Percentiles rank a stretch among this genome's conserved stretches.
These are phyloP conservation scores for Tulasnella sp. DNA, from an alignment of 768 basidiomycete genomes.

Conservation along the genomic window DNA sequence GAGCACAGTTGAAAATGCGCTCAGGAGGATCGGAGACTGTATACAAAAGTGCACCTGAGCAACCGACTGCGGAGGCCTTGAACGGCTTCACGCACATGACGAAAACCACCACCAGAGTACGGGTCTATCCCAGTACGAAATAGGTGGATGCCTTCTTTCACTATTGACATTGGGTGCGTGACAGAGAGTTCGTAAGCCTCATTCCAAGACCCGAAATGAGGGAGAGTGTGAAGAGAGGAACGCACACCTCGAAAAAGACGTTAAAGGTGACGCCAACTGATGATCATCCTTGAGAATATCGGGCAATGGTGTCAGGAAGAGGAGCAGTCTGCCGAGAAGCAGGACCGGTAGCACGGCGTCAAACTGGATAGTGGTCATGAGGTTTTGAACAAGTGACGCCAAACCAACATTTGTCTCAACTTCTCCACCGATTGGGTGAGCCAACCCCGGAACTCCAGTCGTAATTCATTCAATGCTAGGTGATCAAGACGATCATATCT, in stretches of 20 bases:
- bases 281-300: conserved; percentile 52
- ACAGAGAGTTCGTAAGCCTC: too few species aligned
- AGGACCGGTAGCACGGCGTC: background rate
- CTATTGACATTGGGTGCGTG: conserved; percentile 33
- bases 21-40: conserved; percentile 73
- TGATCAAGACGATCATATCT: too few species aligned
- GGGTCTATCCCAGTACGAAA: conserved; percentile 69
- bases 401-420: too few species aligned
- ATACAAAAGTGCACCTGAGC: conserved; percentile 2
- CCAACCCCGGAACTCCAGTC: too few species aligned
- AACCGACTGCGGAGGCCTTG: background rate
- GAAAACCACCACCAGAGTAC: conserved; percentile 75
- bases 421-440: too few species aligned
- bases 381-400: background rate
- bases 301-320: conserved; percentile 42
- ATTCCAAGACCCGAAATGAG: too few species aligned
- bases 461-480: too few species aligned
- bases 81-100: conserved; percentile 49
- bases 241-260: conserved; percentile 67
- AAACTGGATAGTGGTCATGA: background rate
- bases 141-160: conserved; percentile 82
- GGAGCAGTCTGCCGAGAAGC: conserved; percentile 31
- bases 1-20: conserved; percentile 59
- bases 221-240: conserved; percentile 11
- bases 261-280: conserved; percentile 70